A percentile compares a stretch with the other conserved stretches of the same genome.
Conservation (phyloP, 1,284 basidiomycete genomes). For the Ganoderma resinaceum region DNA sequence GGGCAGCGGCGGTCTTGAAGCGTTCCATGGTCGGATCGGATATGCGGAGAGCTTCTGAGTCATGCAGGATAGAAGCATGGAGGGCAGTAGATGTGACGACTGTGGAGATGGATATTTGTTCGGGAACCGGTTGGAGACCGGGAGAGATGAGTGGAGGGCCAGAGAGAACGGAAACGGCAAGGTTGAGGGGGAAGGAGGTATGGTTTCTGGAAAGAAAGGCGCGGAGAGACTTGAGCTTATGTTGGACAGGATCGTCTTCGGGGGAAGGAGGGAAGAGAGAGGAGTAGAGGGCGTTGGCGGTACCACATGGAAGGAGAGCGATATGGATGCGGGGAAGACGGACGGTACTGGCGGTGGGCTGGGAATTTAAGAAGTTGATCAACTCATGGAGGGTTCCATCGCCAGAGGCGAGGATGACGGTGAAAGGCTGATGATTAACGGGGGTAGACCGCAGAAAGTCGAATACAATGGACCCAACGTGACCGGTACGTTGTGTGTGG, state of each 20-base stretch:
- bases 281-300: slow-evolving; percentile 93
- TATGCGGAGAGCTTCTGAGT: slow-evolving; percentile 79
- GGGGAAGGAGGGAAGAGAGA: slow-evolving; percentile 58
- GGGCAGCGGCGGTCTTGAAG: slow-evolving; percentile 84
- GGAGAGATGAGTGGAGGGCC: slow-evolving; percentile 38
- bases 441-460: slow-evolving; percentile 43
- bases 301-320: slow-evolving; percentile 81
- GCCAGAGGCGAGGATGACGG: slow-evolving; percentile 78
- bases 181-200: slow-evolving; percentile 56
- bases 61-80: slow-evolving; percentile 87
- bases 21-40: slow-evolving; percentile 81
- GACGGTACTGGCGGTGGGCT: slow-evolving; percentile 28
- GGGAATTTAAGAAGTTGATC: slow-evolving; percentile 62
- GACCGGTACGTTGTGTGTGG: slow-evolving; percentile 58
- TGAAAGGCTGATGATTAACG: slow-evolving; percentile 33
- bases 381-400: slow-evolving; percentile 94
- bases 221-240: slow-evolving; percentile 62
- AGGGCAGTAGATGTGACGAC: slow-evolving; percentile 82
- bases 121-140: slow-evolving; percentile 18
- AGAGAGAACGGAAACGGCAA: slow-evolving; percentile 61
- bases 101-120: slow-evolving; percentile 50
- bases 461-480: slow-evolving; percentile 65
- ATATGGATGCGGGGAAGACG: slow-evolving; percentile 44
- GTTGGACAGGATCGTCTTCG: slow-evolving; percentile 40
- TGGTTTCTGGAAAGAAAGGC: slow-evolving; percentile 48